Conservation (phyloP, 2,329 filamentous ascomycete genomes). For the Metarhizium sp. region DNA sequence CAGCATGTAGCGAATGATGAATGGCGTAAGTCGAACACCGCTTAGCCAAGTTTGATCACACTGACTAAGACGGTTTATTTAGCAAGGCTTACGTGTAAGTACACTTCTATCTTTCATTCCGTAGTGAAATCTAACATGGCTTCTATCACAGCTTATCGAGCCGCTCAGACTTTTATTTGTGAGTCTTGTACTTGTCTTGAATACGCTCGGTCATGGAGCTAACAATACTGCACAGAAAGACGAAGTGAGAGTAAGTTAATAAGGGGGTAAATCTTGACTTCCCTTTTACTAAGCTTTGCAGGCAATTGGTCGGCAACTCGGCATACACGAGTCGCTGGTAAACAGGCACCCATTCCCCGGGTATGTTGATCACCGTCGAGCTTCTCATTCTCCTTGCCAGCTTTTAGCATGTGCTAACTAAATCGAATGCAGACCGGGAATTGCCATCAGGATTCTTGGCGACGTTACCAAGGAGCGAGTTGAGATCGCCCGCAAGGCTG, state of each 20-base stretch:
- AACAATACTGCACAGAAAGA: no score
- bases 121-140: background rate
- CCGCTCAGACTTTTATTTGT: constrained; percentile 5
- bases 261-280: no score
- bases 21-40: constrained; percentile 19
- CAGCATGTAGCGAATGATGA: constrained; percentile 33
- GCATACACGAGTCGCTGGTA: constrained; percentile 20
- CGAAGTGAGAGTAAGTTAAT: no score
- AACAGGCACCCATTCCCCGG: constrained; percentile 15
- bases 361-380: no score
- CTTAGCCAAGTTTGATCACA: no score
- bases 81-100: no score
- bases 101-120: background rate
- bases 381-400: no score
- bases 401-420: no score
- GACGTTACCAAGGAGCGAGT: constrained; percentile 76
- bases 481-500: constrained; percentile 67
- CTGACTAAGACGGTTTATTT: no score
- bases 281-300: no score
- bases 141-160: constrained; percentile 52
- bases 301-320: constrained; percentile 6
- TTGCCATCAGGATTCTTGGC: constrained; percentile 73
- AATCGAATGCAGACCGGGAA: constrained; percentile 21
- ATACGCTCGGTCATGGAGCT: no score
- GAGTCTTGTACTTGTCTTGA: no score